Conservation (phyloP, 352 stramenopile species). For the Chloridella minuta region DNA sequence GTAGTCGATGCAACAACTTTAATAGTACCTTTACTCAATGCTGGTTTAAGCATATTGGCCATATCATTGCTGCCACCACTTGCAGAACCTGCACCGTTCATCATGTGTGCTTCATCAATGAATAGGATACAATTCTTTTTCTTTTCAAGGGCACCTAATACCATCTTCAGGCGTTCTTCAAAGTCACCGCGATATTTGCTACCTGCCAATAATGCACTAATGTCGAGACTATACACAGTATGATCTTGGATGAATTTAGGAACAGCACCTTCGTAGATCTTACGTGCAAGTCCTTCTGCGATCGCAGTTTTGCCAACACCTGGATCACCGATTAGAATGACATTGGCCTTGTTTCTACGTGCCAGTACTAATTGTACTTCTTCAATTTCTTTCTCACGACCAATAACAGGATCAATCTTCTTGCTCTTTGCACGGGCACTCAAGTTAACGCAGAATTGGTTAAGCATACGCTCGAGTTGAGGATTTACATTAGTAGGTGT, state of each 20-base stretch:
- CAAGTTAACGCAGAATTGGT: too few species aligned
- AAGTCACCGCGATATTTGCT: slow-evolving; percentile 94
- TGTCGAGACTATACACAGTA: slow-evolving; percentile 45
- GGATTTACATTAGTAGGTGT: too few species aligned
- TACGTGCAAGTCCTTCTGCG: slow-evolving; percentile 63
- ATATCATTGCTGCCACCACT: slow-evolving; percentile 60
- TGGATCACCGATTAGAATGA: slow-evolving; percentile 74
- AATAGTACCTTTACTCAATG: slow-evolving; percentile 67
- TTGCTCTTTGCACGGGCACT: too few species aligned
- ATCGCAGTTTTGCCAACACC: slow-evolving; percentile 71
- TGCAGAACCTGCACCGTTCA: too few species aligned
- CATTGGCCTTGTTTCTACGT: slow-evolving; percentile 85
- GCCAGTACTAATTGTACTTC: slow-evolving; percentile 66
- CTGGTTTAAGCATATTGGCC: slow-evolving; percentile 83
- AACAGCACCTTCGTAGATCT: slow-evolving; percentile 74
- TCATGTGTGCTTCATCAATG: too few species aligned
- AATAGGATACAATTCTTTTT: too few species aligned
- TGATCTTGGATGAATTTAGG: slow-evolving; percentile 28
- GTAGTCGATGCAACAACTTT: slow-evolving; percentile 86
- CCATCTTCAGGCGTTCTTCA: slow-evolving; percentile 71
- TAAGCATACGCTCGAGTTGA: too few species aligned
- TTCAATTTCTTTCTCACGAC: slow-evolving; percentile 74
- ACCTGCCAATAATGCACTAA: slow-evolving; percentile 74
- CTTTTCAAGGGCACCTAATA: slow-evolving; percentile 34
- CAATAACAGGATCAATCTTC: slow-evolving; percentile 91